Conservation (phyloP, 75 land plant species). For the Cunninghamia lanceolata region DNA sequence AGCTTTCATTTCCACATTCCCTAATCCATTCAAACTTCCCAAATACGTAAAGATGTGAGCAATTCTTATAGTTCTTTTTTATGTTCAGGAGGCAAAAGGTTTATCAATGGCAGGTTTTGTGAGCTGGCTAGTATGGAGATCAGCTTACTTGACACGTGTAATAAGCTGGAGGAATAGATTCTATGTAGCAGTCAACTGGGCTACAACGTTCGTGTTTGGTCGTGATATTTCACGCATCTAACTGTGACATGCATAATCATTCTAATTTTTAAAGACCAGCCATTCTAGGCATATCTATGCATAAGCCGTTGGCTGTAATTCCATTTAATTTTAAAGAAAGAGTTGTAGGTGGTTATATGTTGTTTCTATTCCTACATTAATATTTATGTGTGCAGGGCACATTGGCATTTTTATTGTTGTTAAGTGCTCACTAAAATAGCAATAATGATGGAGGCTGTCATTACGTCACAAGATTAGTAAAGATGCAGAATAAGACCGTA, state of each 20-base stretch:
- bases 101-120: conserved; percentile 57
- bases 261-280: too few relatives aligned
- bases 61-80: not conserved
- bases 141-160: conserved; percentile 72
- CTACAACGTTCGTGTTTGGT: conserved; percentile 69
- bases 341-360: not conserved
- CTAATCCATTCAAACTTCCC: not conserved
- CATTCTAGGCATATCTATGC: not conserved
- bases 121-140: conserved; percentile 78
- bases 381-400: not conserved
- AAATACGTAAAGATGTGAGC: not conserved
- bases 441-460: not conserved
- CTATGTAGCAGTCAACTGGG: conserved; percentile 78
- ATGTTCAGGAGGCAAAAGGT: conserved; percentile 50
- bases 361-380: not conserved
- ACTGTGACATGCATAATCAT: not conserved
- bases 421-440: not conserved
- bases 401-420: not conserved
- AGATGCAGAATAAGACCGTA: not conserved
- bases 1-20: not conserved
- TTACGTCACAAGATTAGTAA: not conserved
- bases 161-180: conserved; percentile 80
- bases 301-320: not conserved
- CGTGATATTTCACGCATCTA: conserved; percentile 54
- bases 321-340: not conserved